phyloP scores from a whole-genome alignment of 1,284 basidiomycete genomes.

The Bjerkandera adusta region DNA sequence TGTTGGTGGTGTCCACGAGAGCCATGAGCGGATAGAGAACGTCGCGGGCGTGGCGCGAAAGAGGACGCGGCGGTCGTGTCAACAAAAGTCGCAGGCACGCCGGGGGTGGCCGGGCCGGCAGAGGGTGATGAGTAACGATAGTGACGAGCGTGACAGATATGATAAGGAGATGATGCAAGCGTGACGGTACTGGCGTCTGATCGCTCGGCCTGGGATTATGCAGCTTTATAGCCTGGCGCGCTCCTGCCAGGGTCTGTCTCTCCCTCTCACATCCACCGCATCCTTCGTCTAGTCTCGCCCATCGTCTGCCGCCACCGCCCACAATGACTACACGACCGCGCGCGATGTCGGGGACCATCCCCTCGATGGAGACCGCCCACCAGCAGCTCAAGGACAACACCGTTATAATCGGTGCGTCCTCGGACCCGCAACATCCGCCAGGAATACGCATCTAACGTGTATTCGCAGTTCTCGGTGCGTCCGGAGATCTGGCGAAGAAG shows the following conservation, averaged over 20 bases:
- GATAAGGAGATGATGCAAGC: slow-evolving; percentile 13
- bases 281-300: no score
- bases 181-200: background rate
- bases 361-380: slow-evolving; percentile 78
- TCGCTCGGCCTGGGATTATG: slow-evolving; percentile 13
- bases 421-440: slow-evolving; percentile 2
- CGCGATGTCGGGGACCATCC: slow-evolving; percentile 76
- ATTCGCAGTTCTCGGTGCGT: slow-evolving; percentile 86
- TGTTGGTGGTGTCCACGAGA: slow-evolving; percentile 18
- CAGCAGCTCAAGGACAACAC: slow-evolving; percentile 84
- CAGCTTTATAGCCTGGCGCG: slow-evolving; percentile 10
- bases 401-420: slow-evolving; percentile 73
- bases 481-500: slow-evolving; percentile 98
- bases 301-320: slow-evolving; percentile 12
- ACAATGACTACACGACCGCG: slow-evolving; percentile 35
- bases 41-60: slow-evolving; percentile 6
- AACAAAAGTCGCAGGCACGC: background rate
- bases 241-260: slow-evolving; percentile 13
- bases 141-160: slow-evolving; percentile 3
- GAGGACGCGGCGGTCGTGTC: slow-evolving; percentile 2
- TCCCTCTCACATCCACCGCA: slow-evolving; percentile 14
- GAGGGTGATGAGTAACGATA: slow-evolving; percentile 9
- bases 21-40: slow-evolving; percentile 17
- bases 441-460: slow-evolving; percentile 16
- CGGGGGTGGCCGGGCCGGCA: slow-evolving; percentile 8